Evolutionary conservation across 2,329 filamentous ascomycete genomes (phyloP), one percentile per base, ranked within the genome.

Genomic region (Fusarium pseudonygamai): DNA sequence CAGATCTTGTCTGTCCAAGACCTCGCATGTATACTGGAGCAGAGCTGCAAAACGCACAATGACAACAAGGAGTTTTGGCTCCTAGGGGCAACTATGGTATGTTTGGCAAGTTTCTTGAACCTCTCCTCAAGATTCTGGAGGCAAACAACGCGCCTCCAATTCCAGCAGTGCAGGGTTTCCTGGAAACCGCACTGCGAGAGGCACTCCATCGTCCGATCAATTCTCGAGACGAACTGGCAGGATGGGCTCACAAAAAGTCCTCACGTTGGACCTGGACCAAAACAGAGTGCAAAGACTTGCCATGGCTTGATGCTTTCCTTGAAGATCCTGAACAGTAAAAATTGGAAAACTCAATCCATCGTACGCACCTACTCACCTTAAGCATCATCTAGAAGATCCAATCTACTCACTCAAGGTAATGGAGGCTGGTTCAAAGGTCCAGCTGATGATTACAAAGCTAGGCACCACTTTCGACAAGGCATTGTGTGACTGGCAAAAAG

Each of bases 281-380:
- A 22, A 18, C n/a, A 16, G 10, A 39, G 20, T 73, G 64, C 24
- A n/a, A 46, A 13, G 26, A 58, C 13, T 72, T 53, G 13, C 43
- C 10, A 34, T 18, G 22, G 12, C n/a, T 69, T 10, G 58, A 72
- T 32, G 7, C 9, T 22, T 73, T 69, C 20, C 46, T 72, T 11
- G 32, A 36, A 22, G 34, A 58, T 32, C 60, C 53, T 15, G 39
- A 56, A 32, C 32, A 56, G 34, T 18, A 36, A 16, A 12, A 15
- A 28, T 60, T 39, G 53, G 32, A 26, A 4, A 46, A 34, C 39
- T 20, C 28, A 2, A 40, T 36, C 8, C 14, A 30, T 7, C 9
- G 26, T 6, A 4, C 7, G 5, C 8, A 40, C 7, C 59, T 39
- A 5, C 15, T 5, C 60, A 69, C 22, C 28, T 53, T 6, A 39